Evolutionary conservation across 768 basidiomycete genomes (phyloP), one percentile per base, ranked within the genome.

Genomic region (Cytidiella melzeri): DNA sequence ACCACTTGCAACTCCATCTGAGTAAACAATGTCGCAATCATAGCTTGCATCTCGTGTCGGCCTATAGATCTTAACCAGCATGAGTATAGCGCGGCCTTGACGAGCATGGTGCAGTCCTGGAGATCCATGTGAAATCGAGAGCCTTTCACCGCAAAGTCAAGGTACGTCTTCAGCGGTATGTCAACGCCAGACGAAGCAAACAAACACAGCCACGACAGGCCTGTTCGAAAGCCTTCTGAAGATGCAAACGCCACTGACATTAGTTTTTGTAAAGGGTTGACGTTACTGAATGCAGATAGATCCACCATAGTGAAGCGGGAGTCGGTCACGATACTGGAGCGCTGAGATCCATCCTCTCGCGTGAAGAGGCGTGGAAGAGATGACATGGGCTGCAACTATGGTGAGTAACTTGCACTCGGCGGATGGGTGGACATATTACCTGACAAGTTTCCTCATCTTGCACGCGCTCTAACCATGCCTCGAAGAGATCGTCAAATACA

Each of bases 171-270:
- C 4, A 73, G 65, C 2, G 86, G 75, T 26, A 89, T 71, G 34
- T 83, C 78, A 23, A 87, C 73, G 2, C 83, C 86, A 5, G 85
- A 84, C 42, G 71, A 69, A 20, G 83, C 73, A 56, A 87, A 70
- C 38, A 82, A 64, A 38, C 72, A 71, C 18, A 90, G 71, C 80
- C 83, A 86, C 39, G 69, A 67, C 28, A 87, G 61, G 34, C 75
- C 72, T 26, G 67, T 71, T 19, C 65, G 58, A 37, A 82, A 68
- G 15, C 76, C 75, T 5, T 70, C 64, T 37, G 60, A 53, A 26
- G 70, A 72, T 49, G 69, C 63, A 1, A 64, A 66, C 0, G 79
- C 78, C 15, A 69, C 61, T 20, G 67, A 66, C 21, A 69, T 61
- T 19, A 85, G 64, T 11, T 74, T 67, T 27, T 71, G 69, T 73